Conservation (phyloP, 441 rosid genomes). For the Adansonia grandidieri region DNA sequence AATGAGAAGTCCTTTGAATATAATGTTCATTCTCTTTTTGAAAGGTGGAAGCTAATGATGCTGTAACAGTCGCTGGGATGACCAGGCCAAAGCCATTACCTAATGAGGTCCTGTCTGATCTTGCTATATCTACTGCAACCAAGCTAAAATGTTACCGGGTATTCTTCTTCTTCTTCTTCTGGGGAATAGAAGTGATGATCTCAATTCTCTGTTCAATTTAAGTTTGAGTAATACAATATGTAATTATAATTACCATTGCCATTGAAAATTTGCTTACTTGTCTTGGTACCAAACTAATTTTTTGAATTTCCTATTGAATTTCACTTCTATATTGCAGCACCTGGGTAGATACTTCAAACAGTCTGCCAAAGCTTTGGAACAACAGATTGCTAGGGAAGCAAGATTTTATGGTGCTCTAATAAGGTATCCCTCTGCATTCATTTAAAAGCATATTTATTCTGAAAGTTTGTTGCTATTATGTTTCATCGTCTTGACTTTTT, state of each 20-base stretch:
- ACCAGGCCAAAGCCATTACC: constrained; percentile 80
- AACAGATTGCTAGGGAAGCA: constrained; percentile 81
- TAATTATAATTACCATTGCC: neutral
- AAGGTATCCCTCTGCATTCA: constrained; percentile 50
- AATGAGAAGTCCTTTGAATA: neutral
- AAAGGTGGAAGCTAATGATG: constrained; percentile 88
- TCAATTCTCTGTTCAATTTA: constrained; percentile 16
- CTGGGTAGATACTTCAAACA: constrained; percentile 93
- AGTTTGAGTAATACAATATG: constrained; percentile 26
- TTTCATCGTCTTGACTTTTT: constrained; percentile 21
- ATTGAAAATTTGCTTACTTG: constrained; percentile 15
- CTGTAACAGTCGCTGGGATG: constrained; percentile 84
- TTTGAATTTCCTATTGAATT: constrained; percentile 20
- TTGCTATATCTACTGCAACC: constrained; percentile 84
- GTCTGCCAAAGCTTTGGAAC: constrained; percentile 88
- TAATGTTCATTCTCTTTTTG: constrained; percentile 18
- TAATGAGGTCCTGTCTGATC: constrained; percentile 74
- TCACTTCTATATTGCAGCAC: constrained; percentile 56
- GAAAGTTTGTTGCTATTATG: neutral
- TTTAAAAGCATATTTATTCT: constrained; percentile 16
- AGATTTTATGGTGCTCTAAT: constrained; percentile 96
- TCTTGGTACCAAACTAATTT: constrained; percentile 22
- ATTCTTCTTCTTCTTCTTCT: constrained; percentile 36
- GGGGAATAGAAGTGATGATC: constrained; percentile 1
- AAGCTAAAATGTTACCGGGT: constrained; percentile 90